phyloP scores from a whole-genome alignment of 73 alveolate species.

The Paramecium primaurelia region DNA sequence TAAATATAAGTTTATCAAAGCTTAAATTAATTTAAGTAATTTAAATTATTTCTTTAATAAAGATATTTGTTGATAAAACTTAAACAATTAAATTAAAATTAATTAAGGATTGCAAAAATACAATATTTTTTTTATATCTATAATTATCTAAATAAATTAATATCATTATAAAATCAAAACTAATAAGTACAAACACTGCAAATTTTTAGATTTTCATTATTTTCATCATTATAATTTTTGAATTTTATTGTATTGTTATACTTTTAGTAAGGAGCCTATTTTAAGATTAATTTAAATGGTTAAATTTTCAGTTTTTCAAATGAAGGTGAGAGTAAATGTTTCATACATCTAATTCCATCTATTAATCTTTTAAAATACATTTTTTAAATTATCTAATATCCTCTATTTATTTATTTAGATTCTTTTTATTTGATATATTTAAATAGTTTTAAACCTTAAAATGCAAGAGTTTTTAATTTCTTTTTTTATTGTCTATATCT shows the following conservation, averaged over 20 bases:
- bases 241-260: background rate
- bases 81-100: no score
- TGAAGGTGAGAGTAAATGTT: background rate
- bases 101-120: no score
- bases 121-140: no score
- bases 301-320: background rate
- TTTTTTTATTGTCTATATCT: background rate
- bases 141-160: background rate
- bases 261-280: background rate
- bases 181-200: background rate
- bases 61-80: no score
- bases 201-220: background rate
- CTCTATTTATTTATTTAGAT: background rate
- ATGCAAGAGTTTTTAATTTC: background rate
- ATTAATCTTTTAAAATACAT: background rate
- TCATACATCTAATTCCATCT: background rate
- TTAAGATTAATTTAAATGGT: background rate
- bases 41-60: no score
- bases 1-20: no score
- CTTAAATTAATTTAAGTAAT: no score
- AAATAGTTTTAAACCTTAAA: background rate
- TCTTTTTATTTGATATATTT: background rate
- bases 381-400: background rate
- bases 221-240: background rate
- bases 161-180: background rate